Evolutionary conservation across 495 filamentous ascomycete species (phyloP).

Genomic region (Sabuloglossum arenarium): DNA sequence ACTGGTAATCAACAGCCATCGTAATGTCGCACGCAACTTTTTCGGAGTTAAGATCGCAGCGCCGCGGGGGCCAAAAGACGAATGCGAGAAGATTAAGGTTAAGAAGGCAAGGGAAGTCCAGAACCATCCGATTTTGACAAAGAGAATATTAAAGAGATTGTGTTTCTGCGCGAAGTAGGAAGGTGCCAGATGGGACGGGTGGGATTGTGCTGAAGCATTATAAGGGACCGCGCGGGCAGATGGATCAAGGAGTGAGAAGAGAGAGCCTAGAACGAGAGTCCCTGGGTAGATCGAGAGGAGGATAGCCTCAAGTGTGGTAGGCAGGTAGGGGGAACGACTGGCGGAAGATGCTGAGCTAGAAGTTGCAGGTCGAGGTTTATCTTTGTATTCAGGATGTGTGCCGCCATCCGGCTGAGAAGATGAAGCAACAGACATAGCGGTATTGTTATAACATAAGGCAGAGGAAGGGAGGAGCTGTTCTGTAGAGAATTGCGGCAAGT

Average conservation of each 20-base stretch:
- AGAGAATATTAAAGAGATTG: slow-evolving; percentile 76
- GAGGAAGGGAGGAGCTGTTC: not conserved
- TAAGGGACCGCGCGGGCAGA: slow-evolving; percentile 37
- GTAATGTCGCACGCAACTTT: slow-evolving; percentile 29
- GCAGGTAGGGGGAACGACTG: slow-evolving; percentile 9
- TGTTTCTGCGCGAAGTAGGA: slow-evolving; percentile 84
- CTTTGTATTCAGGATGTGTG: not conserved
- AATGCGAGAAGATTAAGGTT: slow-evolving; percentile 38
- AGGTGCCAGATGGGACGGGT: slow-evolving; percentile 38
- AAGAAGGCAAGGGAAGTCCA: slow-evolving; percentile 62
- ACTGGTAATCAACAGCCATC: slow-evolving; percentile 49
- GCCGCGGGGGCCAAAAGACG: slow-evolving; percentile 22
- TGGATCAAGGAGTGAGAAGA: slow-evolving; percentile 62
- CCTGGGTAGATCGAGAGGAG: slow-evolving; percentile 49
- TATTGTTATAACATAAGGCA: not conserved
- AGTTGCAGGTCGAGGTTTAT: not conserved
- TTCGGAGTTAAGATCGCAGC: slow-evolving; percentile 16
- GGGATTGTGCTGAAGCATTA: slow-evolving; percentile 12
- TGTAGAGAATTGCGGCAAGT: not conserved
- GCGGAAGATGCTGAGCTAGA: not conserved
- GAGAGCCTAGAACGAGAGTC: slow-evolving; percentile 55
- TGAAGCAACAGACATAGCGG: not conserved
- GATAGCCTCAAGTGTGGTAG: slow-evolving; percentile 38
- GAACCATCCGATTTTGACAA: slow-evolving; percentile 88
- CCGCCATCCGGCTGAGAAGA: not conserved